These are phyloP conservation scores for Talinum fruticosum DNA, from an alignment of 148 eudicot genomes.

Conservation along the genomic window DNA sequence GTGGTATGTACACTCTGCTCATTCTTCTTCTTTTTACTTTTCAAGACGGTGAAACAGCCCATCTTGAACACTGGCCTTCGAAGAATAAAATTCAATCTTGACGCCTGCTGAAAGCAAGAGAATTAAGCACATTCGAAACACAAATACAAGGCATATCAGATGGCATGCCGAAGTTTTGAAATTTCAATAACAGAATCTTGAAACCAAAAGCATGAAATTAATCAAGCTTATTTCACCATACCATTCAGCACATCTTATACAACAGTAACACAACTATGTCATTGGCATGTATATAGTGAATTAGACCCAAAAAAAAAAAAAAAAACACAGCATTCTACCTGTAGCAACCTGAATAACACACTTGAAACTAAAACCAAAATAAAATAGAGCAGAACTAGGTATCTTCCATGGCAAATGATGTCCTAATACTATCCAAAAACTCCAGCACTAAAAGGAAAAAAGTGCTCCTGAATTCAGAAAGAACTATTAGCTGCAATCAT, in stretches of 20 bases:
- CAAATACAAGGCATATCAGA: background rate
- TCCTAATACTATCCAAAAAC: background rate
- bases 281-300: background rate
- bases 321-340: no score
- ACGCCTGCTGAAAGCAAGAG: slow-evolving; percentile 21
- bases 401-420: no score
- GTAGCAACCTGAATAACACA: no score
- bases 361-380: no score
- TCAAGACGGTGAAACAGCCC: slow-evolving; percentile 84
- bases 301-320: no score
- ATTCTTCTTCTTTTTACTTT: slow-evolving; percentile 74
- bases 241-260: background rate
- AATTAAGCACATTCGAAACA: slow-evolving; percentile 8
- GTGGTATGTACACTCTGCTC: slow-evolving; percentile 47
- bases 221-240: background rate
- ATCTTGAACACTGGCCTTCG: slow-evolving; percentile 37
- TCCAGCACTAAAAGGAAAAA: background rate
- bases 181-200: no score
- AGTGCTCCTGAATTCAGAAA: background rate
- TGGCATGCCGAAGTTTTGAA: background rate
- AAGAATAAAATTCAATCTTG: slow-evolving; percentile 25
- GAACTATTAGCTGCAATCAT: slow-evolving; percentile 7
- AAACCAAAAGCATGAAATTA: no score
- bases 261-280: no score
- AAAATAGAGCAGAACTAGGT: no score